phyloP scores from a whole-genome alignment of 1,284 basidiomycete genomes.

The Ceratobasidium sp. region DNA sequence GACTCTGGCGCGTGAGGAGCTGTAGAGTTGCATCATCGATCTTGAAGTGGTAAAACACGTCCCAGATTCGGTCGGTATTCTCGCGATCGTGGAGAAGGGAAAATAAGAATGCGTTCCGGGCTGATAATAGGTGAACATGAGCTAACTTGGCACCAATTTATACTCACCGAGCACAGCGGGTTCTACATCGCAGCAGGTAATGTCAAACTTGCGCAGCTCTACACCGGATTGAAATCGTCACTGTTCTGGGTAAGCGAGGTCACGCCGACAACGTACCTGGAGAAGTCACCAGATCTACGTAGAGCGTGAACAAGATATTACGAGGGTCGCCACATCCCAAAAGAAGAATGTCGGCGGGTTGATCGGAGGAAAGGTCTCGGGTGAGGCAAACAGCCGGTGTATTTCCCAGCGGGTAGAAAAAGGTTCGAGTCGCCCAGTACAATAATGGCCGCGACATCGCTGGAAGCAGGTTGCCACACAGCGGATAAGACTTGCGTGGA shows the following conservation, averaged over 20 bases:
- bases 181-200: slow-evolving; percentile 4
- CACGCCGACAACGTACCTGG: not conserved
- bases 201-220: not conserved
- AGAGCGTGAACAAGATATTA: slow-evolving; percentile 62
- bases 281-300: slow-evolving; percentile 58
- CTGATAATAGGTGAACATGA: slow-evolving; percentile 51
- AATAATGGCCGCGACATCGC: slow-evolving; percentile 25
- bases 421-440: not conserved
- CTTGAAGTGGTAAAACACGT: slow-evolving; percentile 58
- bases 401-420: slow-evolving; percentile 63
- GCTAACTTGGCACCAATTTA: not conserved
- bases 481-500: too few relatives aligned
- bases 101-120: slow-evolving; percentile 60
- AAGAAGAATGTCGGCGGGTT: slow-evolving; percentile 63
- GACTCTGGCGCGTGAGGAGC: slow-evolving; percentile 5
- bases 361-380: slow-evolving; percentile 63
- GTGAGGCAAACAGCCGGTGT: slow-evolving; percentile 66
- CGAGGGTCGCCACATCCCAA: slow-evolving; percentile 71
- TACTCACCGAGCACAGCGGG: not conserved
- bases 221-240: too few relatives aligned
- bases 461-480: not conserved
- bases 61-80: slow-evolving; percentile 60
- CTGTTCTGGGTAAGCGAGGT: too few relatives aligned
- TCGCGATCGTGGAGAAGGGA: slow-evolving; percentile 58
- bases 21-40: not conserved